Base-by-base conservation (phyloP, 1,284 basidiomycete species). In the Ustilago tritici region DNA sequence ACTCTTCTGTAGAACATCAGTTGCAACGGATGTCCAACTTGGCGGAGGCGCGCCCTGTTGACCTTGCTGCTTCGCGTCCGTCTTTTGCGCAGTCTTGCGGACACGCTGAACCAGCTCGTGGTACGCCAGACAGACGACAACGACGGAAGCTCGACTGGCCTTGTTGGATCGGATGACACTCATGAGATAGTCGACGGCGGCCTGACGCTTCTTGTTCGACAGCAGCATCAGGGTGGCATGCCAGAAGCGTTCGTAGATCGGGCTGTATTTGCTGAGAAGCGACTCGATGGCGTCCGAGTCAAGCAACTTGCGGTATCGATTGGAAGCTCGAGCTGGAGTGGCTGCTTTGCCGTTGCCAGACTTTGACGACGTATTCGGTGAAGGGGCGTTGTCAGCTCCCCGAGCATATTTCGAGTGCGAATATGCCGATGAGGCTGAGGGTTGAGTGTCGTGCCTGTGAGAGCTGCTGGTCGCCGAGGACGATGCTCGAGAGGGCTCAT, bases 211-310 rank as follows among this genome's bases (percentile, higher is more conserved):
- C 57, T 78, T 74, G 40, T 61, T 62, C 17, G 67, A 70, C 19
- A 68, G 49, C 14, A 74, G 40, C 66, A 78, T 67, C 43, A 78
- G 71, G 8, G 72, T 75, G 3, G 71, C 71, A 23, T 78, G 67
- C 76, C 76, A 78, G 41, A 75, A 78, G 23, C 72, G 67, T 40
- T 74, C 72, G 65, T 78, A 78, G 57, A 78, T 75, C 15, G 76
- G 71, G n/a, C 76, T 78, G 56, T 78, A 78, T 50, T 78, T 78
- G 70, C 72, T 78, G 17, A 78, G 57, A 3, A 78, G 63, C n/a
- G 71, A 62, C 47, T 78, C 76, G 56, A 78, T 65, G 14, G 76
- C 76, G 60, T 72, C 68, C 1, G 76, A 78, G n/a, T 74, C 67
- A 10, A 78, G 65, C 17, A 78, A 47, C 56, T 75, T 78, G 35